A percentile compares a stretch with the other conserved stretches of the same genome.
Evolutionary conservation across 495 filamentous ascomycete genomes (phyloP).

Genomic region (Polyplosphaeria fusca): DNA sequence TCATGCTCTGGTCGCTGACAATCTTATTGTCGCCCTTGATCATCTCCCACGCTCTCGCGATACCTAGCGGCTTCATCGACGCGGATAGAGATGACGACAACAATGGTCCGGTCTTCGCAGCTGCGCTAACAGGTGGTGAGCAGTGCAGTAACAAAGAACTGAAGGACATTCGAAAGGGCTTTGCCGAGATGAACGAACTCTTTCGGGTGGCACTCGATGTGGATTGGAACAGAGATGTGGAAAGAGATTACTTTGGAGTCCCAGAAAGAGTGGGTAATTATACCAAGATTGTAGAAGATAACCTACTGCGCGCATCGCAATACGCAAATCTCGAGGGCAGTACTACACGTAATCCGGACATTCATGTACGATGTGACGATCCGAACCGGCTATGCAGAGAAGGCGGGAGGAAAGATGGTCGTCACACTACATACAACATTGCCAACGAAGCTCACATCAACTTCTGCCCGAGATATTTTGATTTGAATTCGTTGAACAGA

Average conservation of each 20-base stretch:
- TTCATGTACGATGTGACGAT: conserved; percentile 27
- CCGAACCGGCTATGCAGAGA: conserved; percentile 13
- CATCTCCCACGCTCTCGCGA: conserved; percentile 16
- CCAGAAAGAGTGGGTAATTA: conserved; percentile 13
- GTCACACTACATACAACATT: conserved; percentile 22
- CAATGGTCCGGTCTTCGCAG: not conserved
- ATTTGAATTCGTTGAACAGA: conserved; percentile 5
- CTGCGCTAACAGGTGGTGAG: conserved; percentile 16
- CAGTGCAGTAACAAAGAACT: conserved; percentile 12
- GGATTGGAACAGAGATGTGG: conserved; percentile 8
- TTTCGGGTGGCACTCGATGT: conserved; percentile 6
- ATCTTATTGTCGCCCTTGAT: conserved; percentile 11
- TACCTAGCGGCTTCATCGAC: conserved; percentile 13
- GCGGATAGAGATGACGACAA: not conserved
- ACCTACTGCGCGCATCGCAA: conserved; percentile 18
- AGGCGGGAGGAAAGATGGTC: conserved; percentile 7
- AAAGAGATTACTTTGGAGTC: conserved; percentile 15
- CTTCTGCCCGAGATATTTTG: conserved; percentile 19
- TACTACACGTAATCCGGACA: conserved; percentile 15
- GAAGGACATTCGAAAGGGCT: conserved; percentile 14
- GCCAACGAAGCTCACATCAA: conserved; percentile 29
- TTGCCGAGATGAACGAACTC: conserved; percentile 21
- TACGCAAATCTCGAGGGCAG: conserved; percentile 17
- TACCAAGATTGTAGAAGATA: conserved; percentile 12
- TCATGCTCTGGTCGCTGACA: conserved; percentile 13